Conservation (phyloP, 2,329 filamentous ascomycete species). For the Aspergillus thermomutatus region DNA sequence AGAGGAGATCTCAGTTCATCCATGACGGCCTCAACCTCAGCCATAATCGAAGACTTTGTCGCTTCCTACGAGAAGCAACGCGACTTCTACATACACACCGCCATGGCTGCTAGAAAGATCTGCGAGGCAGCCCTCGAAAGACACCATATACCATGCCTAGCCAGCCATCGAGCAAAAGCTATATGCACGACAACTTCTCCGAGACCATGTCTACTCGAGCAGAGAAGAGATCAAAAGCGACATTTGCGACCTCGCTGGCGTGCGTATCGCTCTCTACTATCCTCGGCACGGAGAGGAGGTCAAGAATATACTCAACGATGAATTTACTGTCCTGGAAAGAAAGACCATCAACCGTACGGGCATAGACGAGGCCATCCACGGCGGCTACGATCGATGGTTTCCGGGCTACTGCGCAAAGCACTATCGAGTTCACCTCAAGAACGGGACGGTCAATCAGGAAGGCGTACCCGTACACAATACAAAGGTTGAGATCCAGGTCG, state of each 20-base stretch:
- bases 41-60: not conserved
- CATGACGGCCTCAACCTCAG: not conserved
- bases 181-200: not conserved
- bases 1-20: not conserved
- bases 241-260: slow-evolving; percentile 11
- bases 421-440: not conserved
- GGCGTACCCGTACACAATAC: not conserved
- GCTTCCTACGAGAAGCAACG: not conserved
- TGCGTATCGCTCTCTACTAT: slow-evolving; percentile 9
- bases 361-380: not conserved
- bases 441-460: not conserved
- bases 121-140: not conserved
- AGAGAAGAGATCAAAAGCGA: slow-evolving; percentile 8
- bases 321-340: not conserved
- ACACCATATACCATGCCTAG: not conserved
- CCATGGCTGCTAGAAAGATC: not conserved
- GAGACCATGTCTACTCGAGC: not conserved
- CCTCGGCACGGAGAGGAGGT: slow-evolving; percentile 1
- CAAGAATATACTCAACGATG: not conserved
- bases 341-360: not conserved
- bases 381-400: not conserved
- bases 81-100: not conserved
- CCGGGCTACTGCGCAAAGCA: slow-evolving; percentile 4
- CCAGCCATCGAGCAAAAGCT: slow-evolving; percentile 3
- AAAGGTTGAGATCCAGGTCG: slow-evolving; percentile 29